Evolutionary conservation across 192 early-diverging fungal species (phyloP).

Genomic region (Coemansia sp.): DNA sequence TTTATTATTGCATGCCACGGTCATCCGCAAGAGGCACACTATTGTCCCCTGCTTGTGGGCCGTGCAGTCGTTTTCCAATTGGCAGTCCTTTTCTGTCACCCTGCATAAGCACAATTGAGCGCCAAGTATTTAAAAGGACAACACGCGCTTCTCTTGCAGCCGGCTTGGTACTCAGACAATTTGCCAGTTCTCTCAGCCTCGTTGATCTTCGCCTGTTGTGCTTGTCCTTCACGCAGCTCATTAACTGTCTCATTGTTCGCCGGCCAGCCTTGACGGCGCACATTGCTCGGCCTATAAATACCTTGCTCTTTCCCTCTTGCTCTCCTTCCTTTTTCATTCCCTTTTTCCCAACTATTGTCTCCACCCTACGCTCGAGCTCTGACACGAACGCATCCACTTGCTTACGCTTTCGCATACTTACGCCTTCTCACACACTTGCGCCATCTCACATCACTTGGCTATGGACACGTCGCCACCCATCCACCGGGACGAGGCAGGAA

Average conservation of each 20-base stretch:
- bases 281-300: not conserved
- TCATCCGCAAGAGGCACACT: not conserved
- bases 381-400: not conserved
- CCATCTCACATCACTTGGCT: not conserved
- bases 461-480: not conserved
- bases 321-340: not conserved
- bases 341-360: not conserved
- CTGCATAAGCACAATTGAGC: conserved; percentile 2
- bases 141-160: not conserved
- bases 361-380: not conserved
- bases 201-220: not conserved
- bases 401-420: not conserved
- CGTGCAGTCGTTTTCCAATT: not conserved
- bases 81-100: not conserved
- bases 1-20: not conserved
- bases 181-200: not conserved
- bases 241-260: not conserved
- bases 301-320: not conserved
- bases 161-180: not conserved
- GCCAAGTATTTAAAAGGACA: conserved; percentile 5
- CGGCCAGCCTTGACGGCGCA: not conserved
- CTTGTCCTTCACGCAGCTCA: not conserved
- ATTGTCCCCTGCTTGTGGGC: not conserved
- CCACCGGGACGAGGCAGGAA: conserved; percentile 15
- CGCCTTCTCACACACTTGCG: not conserved